Evolutionary conservation across 2,329 filamentous ascomycete species (phyloP).

Genomic region (Fusarium tupiense): DNA sequence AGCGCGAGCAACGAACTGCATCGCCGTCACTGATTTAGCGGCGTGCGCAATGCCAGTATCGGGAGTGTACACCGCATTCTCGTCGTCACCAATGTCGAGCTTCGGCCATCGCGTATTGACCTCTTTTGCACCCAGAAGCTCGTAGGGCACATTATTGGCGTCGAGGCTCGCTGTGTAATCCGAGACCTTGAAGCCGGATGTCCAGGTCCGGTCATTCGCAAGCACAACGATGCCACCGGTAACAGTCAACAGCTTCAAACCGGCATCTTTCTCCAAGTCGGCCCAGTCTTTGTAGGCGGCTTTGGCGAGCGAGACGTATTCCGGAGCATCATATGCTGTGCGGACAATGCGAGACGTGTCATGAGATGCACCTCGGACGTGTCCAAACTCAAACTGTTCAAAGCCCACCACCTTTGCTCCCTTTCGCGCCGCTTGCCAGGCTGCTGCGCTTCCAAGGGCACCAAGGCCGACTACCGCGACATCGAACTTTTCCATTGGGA

Average conservation of each 20-base stretch:
- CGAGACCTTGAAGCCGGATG: not conserved
- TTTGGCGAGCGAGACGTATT: conserved; percentile 1
- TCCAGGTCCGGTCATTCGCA: not conserved
- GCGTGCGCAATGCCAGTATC: conserved; percentile 11
- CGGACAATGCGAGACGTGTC: conserved; percentile 4
- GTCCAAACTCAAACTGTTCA: conserved; percentile 3
- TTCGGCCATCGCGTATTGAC: not conserved
- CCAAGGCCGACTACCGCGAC: not conserved
- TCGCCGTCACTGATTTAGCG: not conserved
- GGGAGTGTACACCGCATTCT: not conserved
- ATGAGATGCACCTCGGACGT: conserved; percentile 1
- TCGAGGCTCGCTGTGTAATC: not conserved
- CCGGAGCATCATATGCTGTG: not conserved
- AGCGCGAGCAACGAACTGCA: conserved; percentile 4
- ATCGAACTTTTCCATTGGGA: not conserved
- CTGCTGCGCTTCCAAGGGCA: conserved; percentile 1
- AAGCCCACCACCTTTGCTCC: not conserved
- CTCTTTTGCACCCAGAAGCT: not conserved
- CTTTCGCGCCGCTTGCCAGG: not conserved
- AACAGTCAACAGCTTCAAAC: not conserved
- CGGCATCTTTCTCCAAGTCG: not conserved
- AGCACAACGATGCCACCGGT: not conserved
- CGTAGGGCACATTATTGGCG: not conserved
- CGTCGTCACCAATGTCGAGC: not conserved
- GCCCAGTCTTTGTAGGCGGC: not conserved